These are phyloP conservation scores for Moricandia arvensis DNA, from an alignment of 345 rosid species.

Conservation along the genomic window DNA sequence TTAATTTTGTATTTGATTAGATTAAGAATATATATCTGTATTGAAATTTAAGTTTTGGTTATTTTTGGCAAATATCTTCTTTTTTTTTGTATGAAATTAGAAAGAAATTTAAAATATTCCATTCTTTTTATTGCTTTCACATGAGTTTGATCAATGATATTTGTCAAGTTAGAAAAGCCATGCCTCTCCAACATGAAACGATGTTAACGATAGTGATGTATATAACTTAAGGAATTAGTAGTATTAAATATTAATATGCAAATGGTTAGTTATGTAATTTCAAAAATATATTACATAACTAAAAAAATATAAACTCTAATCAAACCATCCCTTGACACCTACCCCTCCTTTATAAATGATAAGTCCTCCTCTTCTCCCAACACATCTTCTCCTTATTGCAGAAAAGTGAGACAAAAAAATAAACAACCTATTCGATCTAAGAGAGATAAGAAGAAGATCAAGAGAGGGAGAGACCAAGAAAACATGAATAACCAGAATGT, in stretches of 20 bases:
- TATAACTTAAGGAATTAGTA: background rate
- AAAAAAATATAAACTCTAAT: background rate
- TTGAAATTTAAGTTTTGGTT: too few relatives aligned
- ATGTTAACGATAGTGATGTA: conserved; percentile 20
- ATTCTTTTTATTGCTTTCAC: conserved; percentile 2
- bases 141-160: conserved; percentile 16
- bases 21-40: too few relatives aligned
- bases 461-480: conserved; percentile 13
- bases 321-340: conserved; percentile 38
- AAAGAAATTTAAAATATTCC: background rate
- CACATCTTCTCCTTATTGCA: conserved; percentile 29
- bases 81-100: background rate
- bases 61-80: too few relatives aligned
- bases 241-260: background rate
- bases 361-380: conserved; percentile 21
- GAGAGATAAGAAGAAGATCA: conserved; percentile 17
- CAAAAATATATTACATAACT: background rate
- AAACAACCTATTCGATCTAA: background rate
- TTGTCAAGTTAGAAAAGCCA: conserved; percentile 5
- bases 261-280: conserved; percentile 8
- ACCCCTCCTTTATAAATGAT: conserved; percentile 33
- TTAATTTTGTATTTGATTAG: too few relatives aligned
- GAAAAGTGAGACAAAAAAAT: conserved; percentile 28
- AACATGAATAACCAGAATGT: conserved; percentile 24
- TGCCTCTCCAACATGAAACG: conserved; percentile 17